Percentiles rank a stretch among this genome's conserved stretches.
Conservation (phyloP, 2,329 filamentous ascomycete species). For the Aspergillus texensis region DNA sequence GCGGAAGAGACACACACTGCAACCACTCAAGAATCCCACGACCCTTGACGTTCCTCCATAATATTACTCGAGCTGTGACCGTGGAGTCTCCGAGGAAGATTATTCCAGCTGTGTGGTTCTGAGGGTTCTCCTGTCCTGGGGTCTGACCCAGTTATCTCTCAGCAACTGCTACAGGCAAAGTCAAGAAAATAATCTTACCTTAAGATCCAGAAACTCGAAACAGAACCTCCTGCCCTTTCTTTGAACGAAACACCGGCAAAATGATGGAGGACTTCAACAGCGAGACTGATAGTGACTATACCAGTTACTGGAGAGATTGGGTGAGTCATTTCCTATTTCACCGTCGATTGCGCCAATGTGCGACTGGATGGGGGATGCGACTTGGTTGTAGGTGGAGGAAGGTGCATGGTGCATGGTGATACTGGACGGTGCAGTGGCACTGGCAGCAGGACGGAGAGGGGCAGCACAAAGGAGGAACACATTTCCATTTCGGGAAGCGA, state of each 20-base stretch:
- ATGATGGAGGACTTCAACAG: constrained; percentile 96
- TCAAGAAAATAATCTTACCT: constrained; percentile 22
- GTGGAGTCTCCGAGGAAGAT: constrained; percentile 21
- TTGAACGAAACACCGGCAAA: constrained; percentile 10
- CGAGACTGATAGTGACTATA: constrained; percentile 98
- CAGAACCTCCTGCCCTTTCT: not conserved
- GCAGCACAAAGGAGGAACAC: not conserved
- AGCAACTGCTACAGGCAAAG: constrained; percentile 27
- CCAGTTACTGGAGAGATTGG: constrained; percentile 99
- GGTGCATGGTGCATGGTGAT: not conserved
- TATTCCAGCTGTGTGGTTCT: constrained; percentile 26
- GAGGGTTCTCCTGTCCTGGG: constrained; percentile 23
- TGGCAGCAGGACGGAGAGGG: not conserved
- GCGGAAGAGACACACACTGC: constrained; percentile 26
- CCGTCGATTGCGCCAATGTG: constrained; percentile 16
- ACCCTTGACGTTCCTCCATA: not conserved
- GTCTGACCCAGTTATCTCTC: constrained; percentile 25
- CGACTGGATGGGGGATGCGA: constrained; percentile 8
- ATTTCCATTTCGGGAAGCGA: not conserved
- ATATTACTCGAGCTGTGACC: not conserved
- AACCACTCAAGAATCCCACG: constrained; percentile 7
- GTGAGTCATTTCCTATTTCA: constrained; percentile 59
- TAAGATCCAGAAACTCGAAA: constrained; percentile 5
- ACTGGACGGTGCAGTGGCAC: not conserved
- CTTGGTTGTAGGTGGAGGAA: constrained; percentile 13